Percentiles rank a stretch among this genome's conserved stretches.
These are phyloP conservation scores for Bipolaris gigantea DNA, from an alignment of 2,329 filamentous ascomycete species.

Conservation along the genomic window DNA sequence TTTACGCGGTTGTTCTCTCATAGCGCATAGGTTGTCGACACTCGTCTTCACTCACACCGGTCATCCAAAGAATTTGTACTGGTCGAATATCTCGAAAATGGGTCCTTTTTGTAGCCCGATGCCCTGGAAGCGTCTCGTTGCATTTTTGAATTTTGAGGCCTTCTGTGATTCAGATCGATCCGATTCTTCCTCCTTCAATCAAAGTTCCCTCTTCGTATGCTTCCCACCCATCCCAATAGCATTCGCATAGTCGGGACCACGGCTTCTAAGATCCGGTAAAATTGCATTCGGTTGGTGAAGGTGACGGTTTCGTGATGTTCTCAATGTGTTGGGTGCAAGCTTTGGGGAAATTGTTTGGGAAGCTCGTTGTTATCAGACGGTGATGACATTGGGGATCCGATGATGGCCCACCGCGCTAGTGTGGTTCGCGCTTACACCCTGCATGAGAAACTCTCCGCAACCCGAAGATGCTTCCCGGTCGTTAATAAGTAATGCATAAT, in stretches of 20 bases:
- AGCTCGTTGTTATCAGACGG: constrained; percentile 5
- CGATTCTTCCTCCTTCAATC: neutral
- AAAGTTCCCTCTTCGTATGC: neutral
- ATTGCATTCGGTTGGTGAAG: neutral
- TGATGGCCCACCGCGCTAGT: constrained; percentile 5
- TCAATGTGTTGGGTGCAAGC: neutral
- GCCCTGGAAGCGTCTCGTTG: neutral
- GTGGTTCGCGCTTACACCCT: constrained; percentile 12
- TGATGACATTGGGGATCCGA: constrained; percentile 14
- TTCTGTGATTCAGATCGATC: neutral
- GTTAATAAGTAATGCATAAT: neutral
- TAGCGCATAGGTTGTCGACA: too few species aligned
- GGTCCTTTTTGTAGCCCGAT: too few species aligned
- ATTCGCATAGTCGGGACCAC: neutral
- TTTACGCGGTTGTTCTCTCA: too few species aligned
- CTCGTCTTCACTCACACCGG: too few species aligned
- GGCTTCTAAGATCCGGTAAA: neutral
- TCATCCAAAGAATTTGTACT: too few species aligned
- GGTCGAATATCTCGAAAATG: too few species aligned
- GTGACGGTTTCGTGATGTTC: neutral
- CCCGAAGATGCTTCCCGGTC: neutral
- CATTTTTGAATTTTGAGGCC: too few species aligned
- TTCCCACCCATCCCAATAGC: neutral
- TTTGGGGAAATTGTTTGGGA: neutral
- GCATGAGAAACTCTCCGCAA: constrained; percentile 6